These are phyloP conservation scores for Paramecium pentaurelia DNA, from an alignment of 73 alveolate species.

Conservation along the genomic window DNA sequence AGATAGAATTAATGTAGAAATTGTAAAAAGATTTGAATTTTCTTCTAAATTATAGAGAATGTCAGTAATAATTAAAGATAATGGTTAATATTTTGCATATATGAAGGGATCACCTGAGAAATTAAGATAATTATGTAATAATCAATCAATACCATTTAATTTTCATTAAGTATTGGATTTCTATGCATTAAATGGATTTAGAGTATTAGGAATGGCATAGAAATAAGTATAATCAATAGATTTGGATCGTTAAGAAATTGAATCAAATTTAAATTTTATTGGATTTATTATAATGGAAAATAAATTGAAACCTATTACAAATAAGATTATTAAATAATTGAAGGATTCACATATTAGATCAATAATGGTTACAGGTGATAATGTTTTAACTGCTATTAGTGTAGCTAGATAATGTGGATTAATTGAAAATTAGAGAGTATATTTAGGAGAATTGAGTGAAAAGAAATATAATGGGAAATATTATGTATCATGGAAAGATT, in stretches of 20 bases:
- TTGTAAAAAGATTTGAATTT: conserved; percentile 72
- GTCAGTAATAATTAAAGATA: conserved; percentile 59
- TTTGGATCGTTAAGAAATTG: conserved; percentile 77
- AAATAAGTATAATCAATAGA: conserved; percentile 70
- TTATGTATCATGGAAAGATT: conserved; percentile 58
- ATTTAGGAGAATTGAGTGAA: conserved; percentile 59
- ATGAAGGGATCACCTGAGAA: conserved; percentile 88
- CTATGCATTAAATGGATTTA: conserved; percentile 85
- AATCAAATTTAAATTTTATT: conserved; percentile 79
- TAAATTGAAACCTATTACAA: conserved; percentile 89
- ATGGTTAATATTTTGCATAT: conserved; percentile 65
- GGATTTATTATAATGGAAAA: conserved; percentile 93
- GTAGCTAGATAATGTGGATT: conserved; percentile 79
- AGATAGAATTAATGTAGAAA: background rate
- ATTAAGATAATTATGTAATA: conserved; percentile 76
- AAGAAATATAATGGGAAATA: background rate
- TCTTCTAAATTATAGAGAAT: conserved; percentile 74
- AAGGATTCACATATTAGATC: conserved; percentile 75
- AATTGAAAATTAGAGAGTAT: conserved; percentile 43
- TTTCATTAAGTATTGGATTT: conserved; percentile 75
- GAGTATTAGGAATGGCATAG: conserved; percentile 84
- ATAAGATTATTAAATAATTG: conserved; percentile 69
- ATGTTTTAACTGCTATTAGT: conserved; percentile 82
- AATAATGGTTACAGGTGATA: conserved; percentile 92
- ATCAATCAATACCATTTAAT: conserved; percentile 76